Base-by-base conservation (phyloP, 805 yeast species). In the Lipomyces starkeyi region DNA sequence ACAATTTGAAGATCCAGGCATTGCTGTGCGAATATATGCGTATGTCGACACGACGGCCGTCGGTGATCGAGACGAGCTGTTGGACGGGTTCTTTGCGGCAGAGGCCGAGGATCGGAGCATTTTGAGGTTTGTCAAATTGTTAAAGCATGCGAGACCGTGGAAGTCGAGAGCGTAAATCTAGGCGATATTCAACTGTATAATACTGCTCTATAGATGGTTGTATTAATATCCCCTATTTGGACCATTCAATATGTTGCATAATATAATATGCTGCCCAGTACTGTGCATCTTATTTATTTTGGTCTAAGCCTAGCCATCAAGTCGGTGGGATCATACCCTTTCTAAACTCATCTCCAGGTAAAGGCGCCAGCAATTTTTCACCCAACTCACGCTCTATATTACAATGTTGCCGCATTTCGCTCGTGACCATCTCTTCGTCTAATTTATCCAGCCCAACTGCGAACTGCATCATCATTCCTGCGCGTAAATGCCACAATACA, bases 401-500 rank as follows among this genome's bases (percentile, higher is more conserved):
- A 57, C 71, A 67, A 3, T 67, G 71, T 14, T 53, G 60, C 29
- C 60, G 4, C 70, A 67, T 67, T 7, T 35, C 57, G 13, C 35
- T 47, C 13, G 61, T 58, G n/a, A 61, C 47, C 27, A 59, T 22
- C 76, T 95, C 89, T 3, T 82, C 81, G 17, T 81, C 80, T 37
- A 82, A 76, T 74, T 85, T 89, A 49, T 72, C 71, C 63, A 32
- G 76, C 63, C 67, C 82, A 77, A 73, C 84, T 84, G 43, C 89
- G 76, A 47, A 81, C 80, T 62, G 81, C 74, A 25, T 95, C 94
- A 96, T 95, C 76, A 94, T 85, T 75, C 99, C 98, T 82, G 94
- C 98, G 75, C 88, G 85, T 83, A 94, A 85, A 82, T 95, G 99
- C 99, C 98, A 94, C 78, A 94, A 98, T 75, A 95, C 90, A 79